Conservation (phyloP, 2,329 filamentous ascomycete species). For the Leptographium radiaticola region DNA sequence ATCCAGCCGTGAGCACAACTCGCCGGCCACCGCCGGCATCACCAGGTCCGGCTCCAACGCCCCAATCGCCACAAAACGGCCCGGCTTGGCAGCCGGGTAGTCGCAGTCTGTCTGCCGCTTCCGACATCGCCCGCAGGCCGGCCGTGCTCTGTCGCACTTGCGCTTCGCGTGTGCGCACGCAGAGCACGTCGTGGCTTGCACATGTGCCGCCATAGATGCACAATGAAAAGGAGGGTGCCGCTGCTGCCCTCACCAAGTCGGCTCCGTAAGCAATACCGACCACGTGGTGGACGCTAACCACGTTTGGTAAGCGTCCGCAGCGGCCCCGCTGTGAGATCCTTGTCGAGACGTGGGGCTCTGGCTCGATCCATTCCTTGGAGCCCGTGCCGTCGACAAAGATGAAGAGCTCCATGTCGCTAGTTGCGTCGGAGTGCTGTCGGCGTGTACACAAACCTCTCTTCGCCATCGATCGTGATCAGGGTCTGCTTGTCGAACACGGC, state of each 20-base stretch:
- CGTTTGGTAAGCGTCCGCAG: not conserved
- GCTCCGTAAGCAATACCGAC: no score
- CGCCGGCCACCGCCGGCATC: not conserved
- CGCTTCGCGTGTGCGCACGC: conserved; percentile 14
- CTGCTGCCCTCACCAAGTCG: no score
- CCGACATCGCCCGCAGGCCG: conserved; percentile 14
- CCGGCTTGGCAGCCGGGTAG: conserved; percentile 11
- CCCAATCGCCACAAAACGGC: not conserved
- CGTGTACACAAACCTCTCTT: no score
- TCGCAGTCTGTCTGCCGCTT: conserved; percentile 11
- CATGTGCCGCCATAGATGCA: not conserved
- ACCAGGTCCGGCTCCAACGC: not conserved
- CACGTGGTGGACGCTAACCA: not conserved
- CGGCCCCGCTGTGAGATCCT: not conserved
- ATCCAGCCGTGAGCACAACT: not conserved
- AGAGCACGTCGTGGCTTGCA: conserved; percentile 10
- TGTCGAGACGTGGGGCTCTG: no score
- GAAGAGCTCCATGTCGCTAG: no score
- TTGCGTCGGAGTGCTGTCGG: no score
- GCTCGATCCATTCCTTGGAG: no score
- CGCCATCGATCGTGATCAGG: no score
- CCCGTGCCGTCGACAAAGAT: no score
- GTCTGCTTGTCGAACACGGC: no score
- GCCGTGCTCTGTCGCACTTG: conserved; percentile 12
- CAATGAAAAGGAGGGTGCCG: not conserved